A percentile compares a stretch with the other conserved stretches of the same genome.
Conservation (phyloP, 2,329 filamentous ascomycete genomes). For the Ceratocystis cacaofunesta region DNA sequence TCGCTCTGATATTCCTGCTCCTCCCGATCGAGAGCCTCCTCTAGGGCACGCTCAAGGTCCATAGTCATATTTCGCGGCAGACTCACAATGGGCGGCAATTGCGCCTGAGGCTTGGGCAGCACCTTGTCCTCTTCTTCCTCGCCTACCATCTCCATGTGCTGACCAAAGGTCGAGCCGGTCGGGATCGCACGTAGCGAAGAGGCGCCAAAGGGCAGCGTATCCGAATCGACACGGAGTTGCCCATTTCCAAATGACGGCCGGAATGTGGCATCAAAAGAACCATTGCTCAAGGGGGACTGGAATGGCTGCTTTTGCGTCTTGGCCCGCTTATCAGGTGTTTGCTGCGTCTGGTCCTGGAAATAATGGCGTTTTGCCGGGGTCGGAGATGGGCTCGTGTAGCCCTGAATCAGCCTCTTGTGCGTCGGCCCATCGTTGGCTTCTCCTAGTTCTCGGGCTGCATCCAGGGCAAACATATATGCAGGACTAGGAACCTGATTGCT, state of each 20-base stretch:
- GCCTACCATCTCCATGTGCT: background rate
- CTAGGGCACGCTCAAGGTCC: slow-evolving; percentile 8
- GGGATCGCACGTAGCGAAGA: background rate
- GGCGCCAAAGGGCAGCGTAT: slow-evolving; percentile 7
- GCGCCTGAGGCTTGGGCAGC: background rate
- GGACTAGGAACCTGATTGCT: slow-evolving; percentile 10
- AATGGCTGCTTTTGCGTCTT: background rate
- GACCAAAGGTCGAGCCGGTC: background rate
- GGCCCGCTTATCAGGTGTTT: background rate
- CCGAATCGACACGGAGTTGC: slow-evolving; percentile 8
- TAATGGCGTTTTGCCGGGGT: background rate
- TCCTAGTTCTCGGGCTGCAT: slow-evolving; percentile 8
- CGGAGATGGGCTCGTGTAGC: background rate
- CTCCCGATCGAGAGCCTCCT: slow-evolving; percentile 10
- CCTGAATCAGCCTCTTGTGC: background rate
- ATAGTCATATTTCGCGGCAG: slow-evolving; percentile 11
- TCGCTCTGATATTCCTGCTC: slow-evolving; percentile 8
- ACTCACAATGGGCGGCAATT: background rate
- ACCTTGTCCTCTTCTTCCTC: background rate
- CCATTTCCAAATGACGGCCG: slow-evolving; percentile 1
- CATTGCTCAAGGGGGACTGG: background rate
- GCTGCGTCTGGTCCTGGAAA: background rate
- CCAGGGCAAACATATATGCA: slow-evolving; percentile 9
- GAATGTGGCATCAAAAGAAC: background rate
- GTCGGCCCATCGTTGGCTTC: background rate